A percentile compares a stretch with the other conserved stretches of the same genome.
Evolutionary conservation across 2,329 filamentous ascomycete genomes (phyloP).

Genomic region (Decorospora gaudefroyi): DNA sequence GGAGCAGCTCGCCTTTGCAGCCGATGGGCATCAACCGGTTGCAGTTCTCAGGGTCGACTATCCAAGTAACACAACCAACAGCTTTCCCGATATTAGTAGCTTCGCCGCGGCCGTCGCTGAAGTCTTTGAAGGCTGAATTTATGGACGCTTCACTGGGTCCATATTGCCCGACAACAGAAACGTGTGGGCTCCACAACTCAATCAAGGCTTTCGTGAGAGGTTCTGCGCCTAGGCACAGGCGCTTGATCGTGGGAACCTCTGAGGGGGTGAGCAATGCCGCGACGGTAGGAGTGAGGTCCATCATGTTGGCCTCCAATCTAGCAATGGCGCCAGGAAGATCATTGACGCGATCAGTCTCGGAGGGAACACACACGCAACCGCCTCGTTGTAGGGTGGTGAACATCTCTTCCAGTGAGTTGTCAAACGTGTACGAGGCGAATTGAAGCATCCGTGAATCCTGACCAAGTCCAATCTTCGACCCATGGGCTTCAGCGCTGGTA

Average conservation of each 20-base stretch:
- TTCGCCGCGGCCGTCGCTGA: constrained; percentile 35
- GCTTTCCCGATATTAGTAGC: constrained; percentile 43
- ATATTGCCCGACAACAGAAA: constrained; percentile 38
- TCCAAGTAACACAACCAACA: constrained; percentile 39
- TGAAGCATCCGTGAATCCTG: constrained; percentile 42
- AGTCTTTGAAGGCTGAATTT: constrained; percentile 39
- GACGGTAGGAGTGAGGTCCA: constrained; percentile 63
- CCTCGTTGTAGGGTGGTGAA: constrained; percentile 58
- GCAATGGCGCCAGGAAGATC: constrained; percentile 52
- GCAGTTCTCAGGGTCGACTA: constrained; percentile 40
- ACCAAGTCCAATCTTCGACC: constrained; percentile 32
- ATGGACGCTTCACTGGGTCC: constrained; percentile 43
- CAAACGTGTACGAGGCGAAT: constrained; percentile 58
- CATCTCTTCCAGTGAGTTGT: constrained; percentile 61
- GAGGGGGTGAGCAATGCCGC: constrained; percentile 54
- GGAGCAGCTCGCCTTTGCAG: constrained; percentile 41
- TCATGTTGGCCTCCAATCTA: constrained; percentile 36
- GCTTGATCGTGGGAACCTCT: constrained; percentile 52
- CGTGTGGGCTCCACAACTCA: constrained; percentile 32
- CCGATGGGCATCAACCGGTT: constrained; percentile 42
- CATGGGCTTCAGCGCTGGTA: constrained; percentile 40
- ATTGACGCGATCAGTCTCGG: constrained; percentile 59
- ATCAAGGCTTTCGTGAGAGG: constrained; percentile 44
- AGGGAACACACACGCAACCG: constrained; percentile 60
- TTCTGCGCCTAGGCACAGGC: constrained; percentile 53